Base-by-base conservation (phyloP, 148 eudicot genomes). In the Silene uniflora region DNA sequence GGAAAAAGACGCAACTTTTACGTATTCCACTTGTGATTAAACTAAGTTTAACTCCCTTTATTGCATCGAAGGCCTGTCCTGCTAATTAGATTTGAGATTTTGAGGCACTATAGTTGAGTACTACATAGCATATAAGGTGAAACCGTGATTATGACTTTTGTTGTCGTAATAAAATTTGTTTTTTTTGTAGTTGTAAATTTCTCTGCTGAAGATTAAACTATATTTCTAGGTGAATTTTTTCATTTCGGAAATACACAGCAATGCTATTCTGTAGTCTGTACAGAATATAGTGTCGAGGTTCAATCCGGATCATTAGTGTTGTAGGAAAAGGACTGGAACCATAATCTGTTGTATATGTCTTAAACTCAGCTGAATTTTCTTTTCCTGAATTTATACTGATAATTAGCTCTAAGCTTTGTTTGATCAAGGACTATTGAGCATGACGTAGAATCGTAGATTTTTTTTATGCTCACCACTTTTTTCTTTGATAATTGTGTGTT, bases 1-100 rank as follows among this genome's bases (percentile, higher is more conserved):
- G 32, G 71, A 29, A 56, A 70, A 39, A 73, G 71, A 61, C 42
- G 69, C 55, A 72, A 68, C 75, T 25, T 74, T 81, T 74, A 39
- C 75, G 73, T 77, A 69, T 60, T 27, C 52, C 63, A 69, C 61
- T 35, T 61, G 63, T 61, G 17, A 72, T 67, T 81, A 59, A 59
- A 67, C 5, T 58, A 73, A 78, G 47, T 6, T 78, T 78, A 24
- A 56, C 18, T 49, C 18, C 52, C 29, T 25, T 67, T 69, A 44
- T 35, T 35, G 49, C 61, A 47, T 8, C 42, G 47, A 61, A 24
- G 17, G 10, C 39, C 0, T 11, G 14, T 21, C 42, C 73, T 39
- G 18, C 25, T 4, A 54, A 10, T 24, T 24, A 19, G 61, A 60
- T 70, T 25, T 71, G 60, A 4, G 32, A 49, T 23, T 70, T 25